Percentiles rank a stretch among this genome's conserved stretches.
Evolutionary conservation across 2,329 filamentous ascomycete species (phyloP).

Genomic region (Corinectria fuckeliana): DNA sequence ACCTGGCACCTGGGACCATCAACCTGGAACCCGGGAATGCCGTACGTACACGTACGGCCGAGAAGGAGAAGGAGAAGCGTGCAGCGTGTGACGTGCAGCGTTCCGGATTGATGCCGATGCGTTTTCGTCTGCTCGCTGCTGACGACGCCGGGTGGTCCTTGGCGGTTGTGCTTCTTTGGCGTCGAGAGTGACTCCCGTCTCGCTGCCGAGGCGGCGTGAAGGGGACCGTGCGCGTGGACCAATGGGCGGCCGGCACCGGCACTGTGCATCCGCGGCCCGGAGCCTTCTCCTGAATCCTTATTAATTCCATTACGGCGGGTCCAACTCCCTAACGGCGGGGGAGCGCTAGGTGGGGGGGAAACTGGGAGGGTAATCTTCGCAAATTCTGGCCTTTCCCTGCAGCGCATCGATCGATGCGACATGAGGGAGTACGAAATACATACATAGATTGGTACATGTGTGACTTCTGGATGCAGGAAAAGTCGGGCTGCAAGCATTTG

Average conservation of each 20-base stretch:
- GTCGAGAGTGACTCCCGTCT: not conserved
- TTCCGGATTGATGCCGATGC: not conserved
- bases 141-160: not conserved
- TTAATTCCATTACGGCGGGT: too few species aligned
- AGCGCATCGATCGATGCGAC: not conserved
- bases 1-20: not conserved
- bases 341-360: not conserved
- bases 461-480: not conserved
- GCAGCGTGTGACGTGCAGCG: not conserved
- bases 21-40: not conserved
- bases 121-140: not conserved
- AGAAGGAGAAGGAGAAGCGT: too few species aligned
- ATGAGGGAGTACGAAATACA: too few species aligned
- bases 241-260: constrained; percentile 8
- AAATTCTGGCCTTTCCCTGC: too few species aligned
- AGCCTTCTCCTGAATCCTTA: not conserved
- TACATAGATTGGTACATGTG: too few species aligned
- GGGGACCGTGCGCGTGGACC: constrained; percentile 20
- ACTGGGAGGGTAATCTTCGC: too few species aligned
- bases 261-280: constrained; percentile 13
- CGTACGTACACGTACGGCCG: too few species aligned
- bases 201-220: constrained; percentile 10
- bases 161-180: not conserved
- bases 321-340: too few species aligned
- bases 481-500: too few species aligned